Evolutionary conservation across 768 basidiomycete genomes (phyloP), one percentile per base, ranked within the genome.

Genomic region (Leccinum obscurum): DNA sequence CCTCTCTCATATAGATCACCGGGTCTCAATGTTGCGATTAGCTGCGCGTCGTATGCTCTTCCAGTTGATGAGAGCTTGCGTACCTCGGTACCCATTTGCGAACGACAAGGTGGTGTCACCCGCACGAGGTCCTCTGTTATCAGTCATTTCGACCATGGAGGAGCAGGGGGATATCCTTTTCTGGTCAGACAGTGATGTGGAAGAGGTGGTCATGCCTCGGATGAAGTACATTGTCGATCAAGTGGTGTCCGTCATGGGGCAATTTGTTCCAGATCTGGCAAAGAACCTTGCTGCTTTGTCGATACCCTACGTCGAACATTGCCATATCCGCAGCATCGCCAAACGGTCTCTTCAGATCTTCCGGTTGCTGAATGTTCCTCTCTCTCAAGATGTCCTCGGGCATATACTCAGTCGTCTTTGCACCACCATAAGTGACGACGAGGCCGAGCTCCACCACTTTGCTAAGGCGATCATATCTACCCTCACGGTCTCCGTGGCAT

Each of bases 341-440:
- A 92, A 91, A 76, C 84, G 94, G 34, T 95, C 94, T 10, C 78
- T 97, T 60, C 95, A 97, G 71, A 79, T 94, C n/a, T 94, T 92
- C 75, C 87, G 93, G 39, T 85, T 89, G 1, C 77, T 97, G 22
- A 83, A 86, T 69, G 89, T 93, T 0, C 78, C 82, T 28, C 81
- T 93, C 44, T 86, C 85, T 55, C 84, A 87, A 58, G 75, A 80
- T 8, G 88, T 92, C 72, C 80, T 97, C 17, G 90, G 90, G 1
- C 82, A 89, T 52, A 79, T 95, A 24, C 81, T 98, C 4, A 90
- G 90, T 32, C 84, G 95, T 28, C 77, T 96, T 8, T 92, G 92
- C 15, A 91, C 88, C 66, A 93, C 91, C 10, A 84, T 96, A 41
- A 86, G 92, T 2, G 87, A 86, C 10, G 73, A 87, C 8, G 90